Evolutionary conservation across 106 monocot species (phyloP).

Genomic region (Allium fistulosum): DNA sequence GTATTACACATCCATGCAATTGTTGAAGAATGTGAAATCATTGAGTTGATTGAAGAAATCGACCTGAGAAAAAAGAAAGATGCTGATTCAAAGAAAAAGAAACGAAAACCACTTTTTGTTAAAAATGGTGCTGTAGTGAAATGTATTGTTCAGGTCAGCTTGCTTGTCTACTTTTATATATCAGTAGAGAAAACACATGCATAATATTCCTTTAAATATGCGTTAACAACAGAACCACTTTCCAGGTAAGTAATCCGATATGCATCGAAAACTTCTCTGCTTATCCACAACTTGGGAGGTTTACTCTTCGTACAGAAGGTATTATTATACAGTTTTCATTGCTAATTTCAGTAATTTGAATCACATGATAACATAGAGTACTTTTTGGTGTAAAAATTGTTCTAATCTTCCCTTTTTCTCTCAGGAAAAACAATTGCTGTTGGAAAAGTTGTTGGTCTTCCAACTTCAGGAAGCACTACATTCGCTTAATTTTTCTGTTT

Average conservation of each 20-base stretch:
- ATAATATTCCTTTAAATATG: not conserved
- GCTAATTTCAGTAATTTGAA: not conserved
- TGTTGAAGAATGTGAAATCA: constrained; percentile 96
- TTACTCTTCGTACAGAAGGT: constrained; percentile 97
- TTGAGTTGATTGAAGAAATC: constrained; percentile 89
- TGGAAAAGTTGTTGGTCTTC: constrained; percentile 83
- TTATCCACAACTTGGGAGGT: constrained; percentile 88
- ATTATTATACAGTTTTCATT: not conserved
- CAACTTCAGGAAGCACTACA: constrained; percentile 36
- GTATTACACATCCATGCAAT: constrained; percentile 84
- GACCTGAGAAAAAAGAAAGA: constrained; percentile 78
- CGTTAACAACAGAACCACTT: not conserved
- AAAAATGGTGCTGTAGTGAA: constrained; percentile 88
- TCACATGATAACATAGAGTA: not conserved
- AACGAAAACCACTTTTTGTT: constrained; percentile 89
- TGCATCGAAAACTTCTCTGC: constrained; percentile 83
- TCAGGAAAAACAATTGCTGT: constrained; percentile 94
- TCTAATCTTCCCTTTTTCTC: not conserved
- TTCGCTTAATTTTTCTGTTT: constrained; percentile 21
- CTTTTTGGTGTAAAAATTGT: not conserved
- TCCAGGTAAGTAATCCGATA: constrained; percentile 85
- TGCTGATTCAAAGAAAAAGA: constrained; percentile 79
- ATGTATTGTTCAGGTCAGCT: constrained; percentile 73
- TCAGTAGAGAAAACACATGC: not conserved
- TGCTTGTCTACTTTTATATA: not conserved